These are phyloP conservation scores for Nitzschia putrida DNA, from an alignment of 108 stramenopile genomes.

Conservation along the genomic window DNA sequence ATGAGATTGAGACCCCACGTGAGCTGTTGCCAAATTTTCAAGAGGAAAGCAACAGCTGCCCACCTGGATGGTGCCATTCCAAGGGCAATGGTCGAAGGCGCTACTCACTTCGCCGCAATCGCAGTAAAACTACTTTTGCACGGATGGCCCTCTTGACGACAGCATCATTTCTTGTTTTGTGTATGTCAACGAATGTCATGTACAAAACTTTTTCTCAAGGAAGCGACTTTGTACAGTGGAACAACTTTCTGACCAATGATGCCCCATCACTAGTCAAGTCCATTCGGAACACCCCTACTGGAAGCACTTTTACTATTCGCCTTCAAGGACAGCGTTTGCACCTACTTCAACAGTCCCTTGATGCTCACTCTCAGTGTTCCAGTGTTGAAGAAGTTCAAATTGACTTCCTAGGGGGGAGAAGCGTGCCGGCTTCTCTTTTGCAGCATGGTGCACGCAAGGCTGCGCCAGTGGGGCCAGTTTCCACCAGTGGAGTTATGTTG, in stretches of 20 bases:
- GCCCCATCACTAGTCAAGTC: neutral
- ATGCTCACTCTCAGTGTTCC: conserved; percentile 19
- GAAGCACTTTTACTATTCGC: conserved; percentile 19
- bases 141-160: neutral
- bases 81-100: neutral
- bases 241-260: conserved; percentile 6
- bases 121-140: neutral
- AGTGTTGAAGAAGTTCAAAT: conserved; percentile 26
- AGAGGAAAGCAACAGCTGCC: neutral
- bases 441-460: conserved; percentile 11
- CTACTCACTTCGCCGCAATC: neutral
- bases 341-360: conserved; percentile 24
- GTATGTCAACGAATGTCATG: neutral
- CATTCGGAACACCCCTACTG: conserved; percentile 10
- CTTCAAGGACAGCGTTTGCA: conserved; percentile 14
- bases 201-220: neutral
- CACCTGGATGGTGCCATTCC: neutral
- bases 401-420: conserved; percentile 1
- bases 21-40: neutral
- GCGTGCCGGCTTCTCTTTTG: conserved; percentile 6
- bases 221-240: conserved; percentile 2
- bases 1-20: conserved; percentile 7
- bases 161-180: neutral
- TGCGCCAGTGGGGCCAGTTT: neutral
- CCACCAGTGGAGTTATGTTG: conserved; percentile 15